Percentiles rank a stretch among this genome's conserved stretches.
These are phyloP conservation scores for Chloris gayana DNA, from an alignment of 176 grass and related monocot genomes.

Conservation along the genomic window DNA sequence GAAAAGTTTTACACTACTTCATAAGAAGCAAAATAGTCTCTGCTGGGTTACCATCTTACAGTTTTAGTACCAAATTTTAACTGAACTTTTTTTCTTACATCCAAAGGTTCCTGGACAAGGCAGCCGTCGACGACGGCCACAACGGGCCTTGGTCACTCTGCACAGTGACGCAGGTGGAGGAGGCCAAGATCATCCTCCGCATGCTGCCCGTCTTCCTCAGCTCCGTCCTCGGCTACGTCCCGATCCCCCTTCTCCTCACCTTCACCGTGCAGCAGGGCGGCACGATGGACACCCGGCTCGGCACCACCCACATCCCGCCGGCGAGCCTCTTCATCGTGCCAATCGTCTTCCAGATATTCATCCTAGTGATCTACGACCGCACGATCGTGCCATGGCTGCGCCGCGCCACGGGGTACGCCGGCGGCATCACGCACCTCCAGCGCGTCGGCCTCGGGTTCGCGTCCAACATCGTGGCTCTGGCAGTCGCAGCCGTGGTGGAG, in stretches of 20 bases:
- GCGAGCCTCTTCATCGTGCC: constrained; percentile 67
- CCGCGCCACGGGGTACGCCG: background rate
- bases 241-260: constrained; percentile 58
- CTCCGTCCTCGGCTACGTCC: constrained; percentile 51
- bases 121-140: constrained; percentile 46
- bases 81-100: background rate
- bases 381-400: background rate
- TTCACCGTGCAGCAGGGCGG: constrained; percentile 66
- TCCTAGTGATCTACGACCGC: constrained; percentile 55
- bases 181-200: constrained; percentile 78
- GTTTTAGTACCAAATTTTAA: too few species aligned
- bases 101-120: constrained; percentile 47
- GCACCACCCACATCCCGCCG: constrained; percentile 48
- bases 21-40: too few species aligned
- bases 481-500: constrained; percentile 44
- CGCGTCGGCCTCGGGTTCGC: background rate
- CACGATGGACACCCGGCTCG: constrained; percentile 60
- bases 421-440: constrained; percentile 1
- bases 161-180: constrained; percentile 90
- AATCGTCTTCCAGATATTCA: constrained; percentile 58
- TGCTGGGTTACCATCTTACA: too few species aligned
- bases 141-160: constrained; percentile 47
- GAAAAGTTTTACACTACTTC: too few species aligned
- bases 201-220: constrained; percentile 68
- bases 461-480: background rate